Conservation (phyloP, 805 yeast genomes). For the Limtongia smithiae region DNA sequence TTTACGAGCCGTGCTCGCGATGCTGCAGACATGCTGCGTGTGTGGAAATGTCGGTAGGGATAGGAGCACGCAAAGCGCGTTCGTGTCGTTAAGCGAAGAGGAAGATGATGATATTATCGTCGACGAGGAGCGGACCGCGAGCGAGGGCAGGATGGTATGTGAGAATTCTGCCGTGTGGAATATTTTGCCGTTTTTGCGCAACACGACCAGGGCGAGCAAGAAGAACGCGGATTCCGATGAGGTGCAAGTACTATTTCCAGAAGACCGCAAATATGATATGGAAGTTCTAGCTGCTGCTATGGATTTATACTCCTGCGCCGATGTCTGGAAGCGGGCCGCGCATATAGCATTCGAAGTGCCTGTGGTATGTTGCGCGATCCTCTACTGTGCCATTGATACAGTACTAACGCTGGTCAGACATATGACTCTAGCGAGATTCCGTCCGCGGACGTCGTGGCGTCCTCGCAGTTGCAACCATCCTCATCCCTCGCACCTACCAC, state of each 20-base stretch:
- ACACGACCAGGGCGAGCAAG: too few species aligned
- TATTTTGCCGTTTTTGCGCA: too few species aligned
- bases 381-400: neutral
- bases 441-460: too few species aligned
- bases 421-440: neutral
- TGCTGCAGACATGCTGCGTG: slow-evolving; percentile 33
- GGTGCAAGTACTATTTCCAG: too few species aligned
- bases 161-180: too few species aligned
- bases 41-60: slow-evolving; percentile 29
- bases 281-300: slow-evolving; percentile 2
- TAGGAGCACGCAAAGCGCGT: slow-evolving; percentile 26
- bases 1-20: slow-evolving; percentile 21
- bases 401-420: neutral
- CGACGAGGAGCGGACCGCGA: too few species aligned
- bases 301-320: slow-evolving; percentile 14
- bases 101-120: neutral
- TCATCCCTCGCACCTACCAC: too few species aligned
- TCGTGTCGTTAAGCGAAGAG: neutral
- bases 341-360: slow-evolving; percentile 21
- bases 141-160: too few species aligned
- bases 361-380: slow-evolving; percentile 9
- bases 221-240: too few species aligned
- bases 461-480: too few species aligned
- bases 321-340: slow-evolving; percentile 8
- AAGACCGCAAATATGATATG: neutral